Evolutionary conservation across 2,329 filamentous ascomycete genomes (phyloP), one percentile per base, ranked within the genome.

Genomic region (Monilinia polystroma): DNA sequence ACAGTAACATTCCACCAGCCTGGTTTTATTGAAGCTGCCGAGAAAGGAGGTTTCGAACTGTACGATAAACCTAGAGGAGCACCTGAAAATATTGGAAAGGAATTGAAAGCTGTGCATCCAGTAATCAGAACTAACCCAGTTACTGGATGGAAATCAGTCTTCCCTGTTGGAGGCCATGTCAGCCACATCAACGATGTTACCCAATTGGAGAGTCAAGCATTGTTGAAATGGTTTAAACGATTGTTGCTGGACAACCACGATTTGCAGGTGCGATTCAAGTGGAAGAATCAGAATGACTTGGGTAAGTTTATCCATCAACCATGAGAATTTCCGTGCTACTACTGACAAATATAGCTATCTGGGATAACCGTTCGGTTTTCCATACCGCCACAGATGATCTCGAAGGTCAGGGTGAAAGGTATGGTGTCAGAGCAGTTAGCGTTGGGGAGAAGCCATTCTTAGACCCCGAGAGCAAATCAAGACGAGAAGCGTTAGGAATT

Each of bases 81-180:
- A 0, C 83, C 83, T 0, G 80, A 81, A 68, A 86, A 86, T 68
- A 73, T 82, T 3, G 84, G 83, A 56, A 73, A 76, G 3, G 73
- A 78, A 2, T 78, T 86, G 67, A 78, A 80, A 66, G 82, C 83
- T 23, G 73, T 82, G 4, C 84, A 86, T 73, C 84, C 84, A 0
- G 81, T 86, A 4, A 75, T 87, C 32, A 80, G 84, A 52, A 86
- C 84, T 12, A 86, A 86, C 73, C 84, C 84, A 0, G 83, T 86
- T 0, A 86, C 83, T 0, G 84, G 84, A 1, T 86, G 84, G 84
- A 85, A 84, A 74, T 80, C 77, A 47, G 73, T 85, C 45, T 85
- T 85, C 69, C 81, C 82, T 3, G 78, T 84, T 3, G 83, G 83
- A 18, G 79, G 79, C 16, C 83, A 85, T 71, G 79, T 83, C 1